Base-by-base conservation (phyloP, 2,329 filamentous ascomycete genomes). In the Pezicula carpinea region DNA sequence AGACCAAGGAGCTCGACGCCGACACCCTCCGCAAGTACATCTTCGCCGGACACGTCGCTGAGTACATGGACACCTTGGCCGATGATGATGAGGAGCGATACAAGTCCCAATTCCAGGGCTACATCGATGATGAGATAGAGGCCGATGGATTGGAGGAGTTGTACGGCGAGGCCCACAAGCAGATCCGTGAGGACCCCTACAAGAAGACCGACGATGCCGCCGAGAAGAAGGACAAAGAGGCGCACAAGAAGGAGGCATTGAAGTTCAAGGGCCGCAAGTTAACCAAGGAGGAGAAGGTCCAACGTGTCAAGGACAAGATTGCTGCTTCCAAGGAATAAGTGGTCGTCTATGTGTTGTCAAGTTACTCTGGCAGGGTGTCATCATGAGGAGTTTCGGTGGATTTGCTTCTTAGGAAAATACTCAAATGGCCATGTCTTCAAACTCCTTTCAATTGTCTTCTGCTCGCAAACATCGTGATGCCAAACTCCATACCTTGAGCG, bases 61-160 rank as follows among this genome's bases (percentile, higher is more conserved):
- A 99, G 84, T 99, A 99, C 85, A 99, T 99, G 93, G 93, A 99
- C 86, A 93, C 87, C 51, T 88, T 99, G 59, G 93, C 93, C 75
- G 93, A 99, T 66, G 93, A 99, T 70, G 93, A 99, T 69, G 93
- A 99, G 87, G 93, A 99, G 84, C 91, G 93, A 71, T 99, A 89
- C 89, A 92, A 92, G 82, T 84, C 82, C 64, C 93, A 99, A 81
- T 99, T 99, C 87, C 79, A 84, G 73, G 86, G 93, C 76, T 99
- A 99, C 83, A 87, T 96, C 62, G 92, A 99, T 59, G 89, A 95
- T 69, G 93, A 96, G 64, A 73, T 99, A 59, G 92, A 97, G 79
- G 91, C 93, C 57, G 93, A 96, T 66, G 89, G 87, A 65, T 82
- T 99, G 52, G 93, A 99, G 88, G 93, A 99, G 67, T 72, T 97